Evolutionary conservation across 2,329 filamentous ascomycete genomes (phyloP).

Genomic region (Ceratocystis destructans): DNA sequence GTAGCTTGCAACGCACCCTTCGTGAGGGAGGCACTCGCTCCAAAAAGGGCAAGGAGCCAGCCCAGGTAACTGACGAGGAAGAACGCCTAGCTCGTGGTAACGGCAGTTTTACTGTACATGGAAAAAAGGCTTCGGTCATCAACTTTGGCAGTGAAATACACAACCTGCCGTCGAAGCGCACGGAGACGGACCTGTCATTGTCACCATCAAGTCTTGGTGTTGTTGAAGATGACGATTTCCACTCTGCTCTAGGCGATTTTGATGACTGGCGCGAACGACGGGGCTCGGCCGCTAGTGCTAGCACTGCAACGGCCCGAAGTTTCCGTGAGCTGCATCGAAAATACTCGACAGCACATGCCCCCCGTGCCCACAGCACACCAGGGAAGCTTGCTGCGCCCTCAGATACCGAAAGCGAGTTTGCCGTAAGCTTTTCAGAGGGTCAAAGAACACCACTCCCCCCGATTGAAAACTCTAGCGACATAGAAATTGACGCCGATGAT

Average conservation of each 20-base stretch:
- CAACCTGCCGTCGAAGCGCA: conserved; percentile 52
- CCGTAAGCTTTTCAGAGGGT: conserved; percentile 47
- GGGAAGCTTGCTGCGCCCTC: conserved; percentile 35
- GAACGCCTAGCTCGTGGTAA: conserved; percentile 64
- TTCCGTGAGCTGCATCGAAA: conserved; percentile 49
- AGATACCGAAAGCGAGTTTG: conserved; percentile 47
- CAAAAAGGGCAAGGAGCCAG: conserved; percentile 56
- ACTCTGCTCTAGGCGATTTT: conserved; percentile 35
- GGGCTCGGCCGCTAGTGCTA: conserved; percentile 49
- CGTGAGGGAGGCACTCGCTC: conserved; percentile 63
- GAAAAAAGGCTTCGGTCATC: conserved; percentile 94
- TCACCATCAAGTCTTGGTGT: conserved; percentile 27
- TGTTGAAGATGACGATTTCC: conserved; percentile 37
- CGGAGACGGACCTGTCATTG: conserved; percentile 28
- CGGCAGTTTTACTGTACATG: conserved; percentile 89
- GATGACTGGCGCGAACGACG: conserved; percentile 38
- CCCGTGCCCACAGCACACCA: conserved; percentile 28
- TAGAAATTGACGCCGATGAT: conserved; percentile 17
- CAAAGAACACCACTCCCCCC: conserved; percentile 41
- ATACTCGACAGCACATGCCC: conserved; percentile 40
- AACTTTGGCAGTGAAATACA: conserved; percentile 92
- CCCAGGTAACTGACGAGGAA: conserved; percentile 32
- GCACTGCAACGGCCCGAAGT: conserved; percentile 52
- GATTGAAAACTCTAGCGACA: conserved; percentile 30
- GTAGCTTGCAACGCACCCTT: conserved; percentile 79